Evolutionary conservation across 108 stramenopile genomes (phyloP), one percentile per base, ranked within the genome.

Genomic region (Fistulifera pelliculosa): DNA sequence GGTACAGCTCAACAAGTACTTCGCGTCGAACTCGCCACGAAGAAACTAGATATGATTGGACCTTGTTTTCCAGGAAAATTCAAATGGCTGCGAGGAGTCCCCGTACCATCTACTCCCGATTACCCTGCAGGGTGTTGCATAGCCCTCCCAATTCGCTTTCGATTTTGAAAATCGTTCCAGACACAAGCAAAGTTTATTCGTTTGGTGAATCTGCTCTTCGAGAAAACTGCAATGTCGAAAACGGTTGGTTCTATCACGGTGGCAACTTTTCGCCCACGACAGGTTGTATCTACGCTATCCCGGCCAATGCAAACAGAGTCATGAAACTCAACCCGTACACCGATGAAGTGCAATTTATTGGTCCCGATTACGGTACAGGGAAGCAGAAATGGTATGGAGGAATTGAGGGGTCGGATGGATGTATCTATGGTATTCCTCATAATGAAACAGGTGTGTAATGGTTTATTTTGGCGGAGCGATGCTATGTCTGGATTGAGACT

Each of bases 301-400:
- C 94, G 0, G 87, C 91, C 61, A 58, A 57, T 10, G 79, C 90
- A 8, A 39, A 42, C 26, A 57, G 76, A 24, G 90, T 94, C 0
- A 52, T 94, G 17, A 66, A 75, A 38, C 70, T 94, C 24, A 69
- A 90, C 60, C 94, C 94, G 16, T 19, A 17, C 6, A 85, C 75
- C 1, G 87, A 90, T 14, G 61, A 52, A 14, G 52, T 69, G 35
- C 50, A 51, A 11, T 61, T 75, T 24, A 79, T 90, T 2, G 92
- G 88, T 0, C 80, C 80, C 0, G 40, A 49, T 6, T 68, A 83
- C 49, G 65, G 44, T 45, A 21, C 60, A 8, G 94, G 88, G 2
- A 48, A 62, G 35, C 85, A 81, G 65, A 94, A 92, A 60, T 94
- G 90, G 90, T 90, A 94, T 49, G 94, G 94, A 13, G 94, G 88